These are phyloP conservation scores for Phytophthora vignae DNA, from an alignment of 352 stramenopile species.

Conservation along the genomic window DNA sequence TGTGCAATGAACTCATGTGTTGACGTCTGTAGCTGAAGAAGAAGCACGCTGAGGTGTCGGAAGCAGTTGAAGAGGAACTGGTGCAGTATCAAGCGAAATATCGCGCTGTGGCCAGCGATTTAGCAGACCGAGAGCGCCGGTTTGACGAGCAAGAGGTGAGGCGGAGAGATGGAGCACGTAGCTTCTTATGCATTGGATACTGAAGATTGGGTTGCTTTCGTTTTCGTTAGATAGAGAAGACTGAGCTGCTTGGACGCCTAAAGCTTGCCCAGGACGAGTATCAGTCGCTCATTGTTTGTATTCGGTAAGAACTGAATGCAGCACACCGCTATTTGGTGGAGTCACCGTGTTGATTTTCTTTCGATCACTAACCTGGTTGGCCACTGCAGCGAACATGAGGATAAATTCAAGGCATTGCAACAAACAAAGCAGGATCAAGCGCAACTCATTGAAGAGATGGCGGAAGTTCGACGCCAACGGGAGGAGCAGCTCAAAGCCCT, in stretches of 20 bases:
- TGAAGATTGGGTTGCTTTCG: background rate
- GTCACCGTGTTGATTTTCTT: background rate
- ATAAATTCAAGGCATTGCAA: slow-evolving; percentile 43
- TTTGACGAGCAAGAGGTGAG: slow-evolving; percentile 36
- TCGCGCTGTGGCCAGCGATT: slow-evolving; percentile 28
- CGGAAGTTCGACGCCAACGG: slow-evolving; percentile 27
- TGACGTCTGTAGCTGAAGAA: slow-evolving; percentile 37
- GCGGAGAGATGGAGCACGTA: background rate
- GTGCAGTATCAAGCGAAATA: slow-evolving; percentile 37
- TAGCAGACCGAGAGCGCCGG: slow-evolving; percentile 27
- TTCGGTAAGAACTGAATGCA: slow-evolving; percentile 24
- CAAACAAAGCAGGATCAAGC: slow-evolving; percentile 48
- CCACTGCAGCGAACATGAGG: slow-evolving; percentile 48
- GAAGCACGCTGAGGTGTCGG: slow-evolving; percentile 22
- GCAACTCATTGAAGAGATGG: slow-evolving; percentile 52
- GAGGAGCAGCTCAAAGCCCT: slow-evolving; percentile 33
- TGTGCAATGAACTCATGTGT: background rate
- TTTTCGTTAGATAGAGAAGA: slow-evolving; percentile 22
- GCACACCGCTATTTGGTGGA: background rate
- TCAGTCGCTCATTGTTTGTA: slow-evolving; percentile 40
- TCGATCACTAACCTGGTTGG: background rate
- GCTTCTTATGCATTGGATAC: background rate
- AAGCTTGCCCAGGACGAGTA: slow-evolving; percentile 43
- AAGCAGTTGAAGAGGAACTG: slow-evolving; percentile 31
- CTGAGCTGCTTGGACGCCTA: slow-evolving; percentile 41